A percentile compares a stretch with the other conserved stretches of the same genome.
phyloP scores from a whole-genome alignment of 768 basidiomycete genomes.

The Tricholoma hemisulphureum region DNA sequence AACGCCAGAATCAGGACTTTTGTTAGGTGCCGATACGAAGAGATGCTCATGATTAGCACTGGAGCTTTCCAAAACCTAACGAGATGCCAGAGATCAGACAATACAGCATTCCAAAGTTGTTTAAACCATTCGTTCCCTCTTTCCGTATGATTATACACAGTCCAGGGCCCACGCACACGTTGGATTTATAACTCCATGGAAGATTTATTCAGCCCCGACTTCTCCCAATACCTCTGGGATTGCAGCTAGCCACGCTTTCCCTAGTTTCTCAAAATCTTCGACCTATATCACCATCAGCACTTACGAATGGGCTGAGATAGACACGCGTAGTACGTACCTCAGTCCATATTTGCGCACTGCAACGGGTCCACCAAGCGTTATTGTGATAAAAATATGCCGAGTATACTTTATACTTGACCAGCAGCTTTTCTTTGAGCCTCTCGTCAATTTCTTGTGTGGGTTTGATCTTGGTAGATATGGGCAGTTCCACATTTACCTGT shows the following conservation, averaged over 20 bases:
- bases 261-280: constrained; percentile 43
- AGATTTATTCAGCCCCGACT: constrained; percentile 6
- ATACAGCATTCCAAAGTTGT: no score
- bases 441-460: constrained; percentile 20
- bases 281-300: constrained; percentile 24
- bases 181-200: no score
- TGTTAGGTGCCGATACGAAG: no score
- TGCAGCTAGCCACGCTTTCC: constrained; percentile 33
- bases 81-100: no score
- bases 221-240: constrained; percentile 35
- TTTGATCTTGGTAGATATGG: constrained; percentile 29
- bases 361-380: constrained; percentile 45
- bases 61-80: no score
- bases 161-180: no score
- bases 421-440: constrained; percentile 30
- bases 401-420: constrained; percentile 36
- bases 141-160: no score
- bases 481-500: constrained; percentile 43
- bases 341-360: constrained; percentile 47
- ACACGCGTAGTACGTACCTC: constrained; percentile 31
- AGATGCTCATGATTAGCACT: no score
- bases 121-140: no score
- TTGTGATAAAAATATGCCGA: constrained; percentile 37
- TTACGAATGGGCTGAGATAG: background rate
- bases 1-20: no score